These are phyloP conservation scores for Termitomyces sp. DNA, from an alignment of 768 basidiomycete species.

Conservation along the genomic window DNA sequence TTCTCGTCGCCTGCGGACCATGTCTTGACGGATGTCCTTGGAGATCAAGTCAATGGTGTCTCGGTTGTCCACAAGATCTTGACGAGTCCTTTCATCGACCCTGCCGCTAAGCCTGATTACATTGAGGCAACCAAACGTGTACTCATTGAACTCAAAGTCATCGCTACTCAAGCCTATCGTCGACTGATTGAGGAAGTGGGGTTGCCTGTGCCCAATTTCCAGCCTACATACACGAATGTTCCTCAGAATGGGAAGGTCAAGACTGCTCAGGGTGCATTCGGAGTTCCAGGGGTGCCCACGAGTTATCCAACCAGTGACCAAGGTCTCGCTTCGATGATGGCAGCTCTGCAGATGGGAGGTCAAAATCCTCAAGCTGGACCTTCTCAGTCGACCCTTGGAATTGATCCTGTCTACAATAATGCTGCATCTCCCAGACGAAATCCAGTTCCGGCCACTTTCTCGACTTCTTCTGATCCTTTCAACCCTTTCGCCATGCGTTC, in stretches of 20 bases:
- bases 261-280: constrained; percentile 49
- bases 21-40: constrained; percentile 88
- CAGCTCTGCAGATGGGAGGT: constrained; percentile 84
- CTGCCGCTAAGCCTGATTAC: constrained; percentile 58
- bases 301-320: constrained; percentile 82
- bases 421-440: constrained; percentile 31
- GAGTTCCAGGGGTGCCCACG: constrained; percentile 70
- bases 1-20: constrained; percentile 89
- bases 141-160: constrained; percentile 85
- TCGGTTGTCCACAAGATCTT: constrained; percentile 91
- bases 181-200: constrained; percentile 94
- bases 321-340: constrained; percentile 89
- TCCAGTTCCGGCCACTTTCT: constrained; percentile 29
- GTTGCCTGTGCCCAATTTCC: constrained; percentile 82
- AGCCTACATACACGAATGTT: constrained; percentile 69
- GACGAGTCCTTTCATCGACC: constrained; percentile 80
- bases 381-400: constrained; percentile 51
- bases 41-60: constrained; percentile 95
- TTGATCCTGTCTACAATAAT: constrained; percentile 56
- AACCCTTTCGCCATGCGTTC: constrained; percentile 46
- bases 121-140: constrained; percentile 88
- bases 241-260: constrained; percentile 59
- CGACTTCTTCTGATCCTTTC: constrained; percentile 40
- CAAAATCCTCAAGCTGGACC: constrained; percentile 81
- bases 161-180: constrained; percentile 91